These are phyloP conservation scores for Dioscorea zingiberensis DNA, from an alignment of 106 monocot species.

Conservation along the genomic window DNA sequence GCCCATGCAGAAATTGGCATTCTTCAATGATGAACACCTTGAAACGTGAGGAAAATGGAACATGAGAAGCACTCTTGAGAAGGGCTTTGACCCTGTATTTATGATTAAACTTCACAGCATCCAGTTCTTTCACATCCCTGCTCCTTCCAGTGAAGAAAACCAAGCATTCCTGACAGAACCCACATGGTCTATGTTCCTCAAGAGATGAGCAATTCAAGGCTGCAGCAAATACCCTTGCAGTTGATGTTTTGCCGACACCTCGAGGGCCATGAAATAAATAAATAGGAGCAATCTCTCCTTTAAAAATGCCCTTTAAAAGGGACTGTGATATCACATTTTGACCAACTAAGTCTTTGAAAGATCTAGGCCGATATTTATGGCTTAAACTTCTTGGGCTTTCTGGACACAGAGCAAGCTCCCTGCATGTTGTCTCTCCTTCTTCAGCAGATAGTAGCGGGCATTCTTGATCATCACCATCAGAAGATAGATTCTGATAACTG, in stretches of 20 bases:
- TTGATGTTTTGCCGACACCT: slow-evolving; percentile 88
- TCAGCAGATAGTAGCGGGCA: slow-evolving; percentile 55
- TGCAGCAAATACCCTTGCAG: slow-evolving; percentile 88
- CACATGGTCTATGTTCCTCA: slow-evolving; percentile 71
- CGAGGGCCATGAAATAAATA: slow-evolving; percentile 92
- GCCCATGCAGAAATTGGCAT: slow-evolving; percentile 57
- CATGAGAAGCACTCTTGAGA: slow-evolving; percentile 54
- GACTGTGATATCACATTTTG: slow-evolving; percentile 68
- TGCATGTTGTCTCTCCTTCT: slow-evolving; percentile 18
- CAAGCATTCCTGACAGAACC: slow-evolving; percentile 72
- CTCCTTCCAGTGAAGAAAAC: slow-evolving; percentile 76
- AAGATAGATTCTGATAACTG: slow-evolving; percentile 34
- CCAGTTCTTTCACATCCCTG: slow-evolving; percentile 80
- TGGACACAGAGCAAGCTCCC: slow-evolving; percentile 27
- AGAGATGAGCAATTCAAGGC: slow-evolving; percentile 78
- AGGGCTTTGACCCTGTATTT: slow-evolving; percentile 62
- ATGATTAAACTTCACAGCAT: slow-evolving; percentile 60
- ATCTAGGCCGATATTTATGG: slow-evolving; percentile 85
- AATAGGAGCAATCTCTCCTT: slow-evolving; percentile 70
- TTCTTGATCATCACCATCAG: slow-evolving; percentile 57
- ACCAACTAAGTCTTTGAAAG: slow-evolving; percentile 82
- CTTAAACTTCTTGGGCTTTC: slow-evolving; percentile 71
- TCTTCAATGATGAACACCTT: slow-evolving; percentile 91
- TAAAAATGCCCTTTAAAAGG: slow-evolving; percentile 59
- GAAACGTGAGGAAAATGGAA: slow-evolving; percentile 62